phyloP scores from a whole-genome alignment of 2,329 filamentous ascomycete genomes.

The Nemania serpens region DNA sequence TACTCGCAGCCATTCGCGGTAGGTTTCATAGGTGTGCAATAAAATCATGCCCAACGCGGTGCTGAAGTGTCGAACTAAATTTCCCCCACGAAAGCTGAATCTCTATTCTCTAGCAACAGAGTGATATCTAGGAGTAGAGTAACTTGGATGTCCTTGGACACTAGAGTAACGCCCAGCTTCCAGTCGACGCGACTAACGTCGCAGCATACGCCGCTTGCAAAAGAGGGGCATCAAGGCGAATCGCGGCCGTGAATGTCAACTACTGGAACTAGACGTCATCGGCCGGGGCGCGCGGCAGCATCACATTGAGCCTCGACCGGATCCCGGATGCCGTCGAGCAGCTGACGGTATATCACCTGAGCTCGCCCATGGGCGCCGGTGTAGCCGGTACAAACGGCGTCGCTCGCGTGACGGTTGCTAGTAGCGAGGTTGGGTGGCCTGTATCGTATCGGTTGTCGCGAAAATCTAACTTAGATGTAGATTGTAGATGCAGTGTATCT shows the following conservation, averaged over 20 bases:
- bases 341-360: conserved; percentile 40
- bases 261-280: conserved; percentile 45
- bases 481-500: background rate
- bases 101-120: no score
- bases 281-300: conserved; percentile 29
- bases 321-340: conserved; percentile 30
- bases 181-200: conserved; percentile 25
- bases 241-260: conserved; percentile 42
- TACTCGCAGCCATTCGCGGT: conserved; percentile 46
- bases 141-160: no score
- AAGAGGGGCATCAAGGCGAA: conserved; percentile 33
- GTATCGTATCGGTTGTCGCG: no score
- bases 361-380: conserved; percentile 43
- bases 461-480: no score
- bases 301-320: conserved; percentile 32
- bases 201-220: conserved; percentile 42
- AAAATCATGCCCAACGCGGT: conserved; percentile 37
- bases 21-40: conserved; percentile 45
- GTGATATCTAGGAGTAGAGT: no score
- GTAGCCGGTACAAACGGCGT: conserved; percentile 36
- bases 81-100: no score
- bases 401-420: conserved; percentile 34
- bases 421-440: conserved; percentile 36
- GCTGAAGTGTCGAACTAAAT: no score
- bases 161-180: conserved; percentile 35